These are phyloP conservation scores for Salvia miltiorrhiza DNA, from an alignment of 257 asterid genomes.

Conservation along the genomic window DNA sequence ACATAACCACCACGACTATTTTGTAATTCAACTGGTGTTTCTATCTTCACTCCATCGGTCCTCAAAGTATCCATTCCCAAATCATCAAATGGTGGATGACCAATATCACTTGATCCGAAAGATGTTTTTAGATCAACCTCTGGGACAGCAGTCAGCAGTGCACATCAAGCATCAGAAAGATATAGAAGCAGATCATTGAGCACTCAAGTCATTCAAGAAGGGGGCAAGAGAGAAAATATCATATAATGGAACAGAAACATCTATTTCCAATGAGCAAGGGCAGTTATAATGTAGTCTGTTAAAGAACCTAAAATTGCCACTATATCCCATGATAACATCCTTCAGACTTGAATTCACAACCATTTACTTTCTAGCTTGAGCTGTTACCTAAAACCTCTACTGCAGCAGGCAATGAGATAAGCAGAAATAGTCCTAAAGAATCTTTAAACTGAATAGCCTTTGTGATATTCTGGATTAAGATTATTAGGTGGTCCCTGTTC, in stretches of 20 bases:
- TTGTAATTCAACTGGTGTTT: slow-evolving; percentile 30
- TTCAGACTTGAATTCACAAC: neutral
- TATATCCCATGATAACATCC: neutral
- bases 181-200: neutral
- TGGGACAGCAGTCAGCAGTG: slow-evolving; percentile 24
- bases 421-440: neutral
- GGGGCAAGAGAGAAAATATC: neutral
- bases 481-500: neutral
- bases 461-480: neutral
- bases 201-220: neutral
- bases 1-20: slow-evolving; percentile 58
- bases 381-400: neutral
- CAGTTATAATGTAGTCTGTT: neutral
- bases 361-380: neutral
- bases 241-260: neutral
- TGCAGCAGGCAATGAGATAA: slow-evolving; percentile 10
- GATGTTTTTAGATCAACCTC: slow-evolving; percentile 33
- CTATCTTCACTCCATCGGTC: slow-evolving; percentile 36
- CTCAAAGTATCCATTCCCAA: slow-evolving; percentile 24
- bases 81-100: slow-evolving; percentile 33
- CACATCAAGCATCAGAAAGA: slow-evolving; percentile 17
- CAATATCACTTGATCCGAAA: slow-evolving; percentile 28
- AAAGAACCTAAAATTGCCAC: neutral
- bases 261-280: neutral
- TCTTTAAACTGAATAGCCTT: neutral